These are phyloP conservation scores for Metarhizium brunneum DNA, from an alignment of 2,329 filamentous ascomycete genomes.

Conservation along the genomic window DNA sequence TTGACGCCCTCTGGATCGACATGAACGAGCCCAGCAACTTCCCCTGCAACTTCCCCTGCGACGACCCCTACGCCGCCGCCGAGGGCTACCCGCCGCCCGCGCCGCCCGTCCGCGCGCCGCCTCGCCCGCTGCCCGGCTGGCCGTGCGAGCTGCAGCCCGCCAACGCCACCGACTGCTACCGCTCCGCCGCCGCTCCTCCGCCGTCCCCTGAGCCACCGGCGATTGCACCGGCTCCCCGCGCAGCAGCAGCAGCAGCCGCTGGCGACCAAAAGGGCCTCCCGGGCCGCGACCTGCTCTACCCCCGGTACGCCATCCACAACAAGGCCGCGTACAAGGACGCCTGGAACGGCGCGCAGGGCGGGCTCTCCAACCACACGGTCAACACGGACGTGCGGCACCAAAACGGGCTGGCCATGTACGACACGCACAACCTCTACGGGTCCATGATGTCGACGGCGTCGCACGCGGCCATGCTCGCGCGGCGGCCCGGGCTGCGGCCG, in stretches of 20 bases:
- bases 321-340: slow-evolving; percentile 41
- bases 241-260: background rate
- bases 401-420: slow-evolving; percentile 67
- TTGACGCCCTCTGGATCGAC: slow-evolving; percentile 73
- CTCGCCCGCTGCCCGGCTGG: slow-evolving; percentile 59
- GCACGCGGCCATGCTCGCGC: slow-evolving; percentile 56
- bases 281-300: slow-evolving; percentile 58
- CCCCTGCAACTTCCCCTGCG: slow-evolving; percentile 19
- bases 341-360: slow-evolving; percentile 48
- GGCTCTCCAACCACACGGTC: slow-evolving; percentile 50
- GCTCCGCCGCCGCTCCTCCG: background rate
- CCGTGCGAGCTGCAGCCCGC: slow-evolving; percentile 30
- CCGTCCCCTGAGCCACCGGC: background rate
- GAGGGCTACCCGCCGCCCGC: slow-evolving; percentile 48
- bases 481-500: slow-evolving; percentile 61
- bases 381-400: slow-evolving; percentile 70
- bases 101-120: slow-evolving; percentile 52
- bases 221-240: no score
- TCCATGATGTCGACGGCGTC: slow-evolving; percentile 70
- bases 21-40: slow-evolving; percentile 42
- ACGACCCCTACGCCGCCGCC: slow-evolving; percentile 15
- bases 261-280: slow-evolving; percentile 24
- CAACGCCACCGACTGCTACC: slow-evolving; percentile 11
- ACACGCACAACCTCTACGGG: slow-evolving; percentile 74
- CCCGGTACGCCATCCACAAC: slow-evolving; percentile 70